Base-by-base conservation (phyloP, 768 basidiomycete species). In the Cystofilobasidium macerans region DNA sequence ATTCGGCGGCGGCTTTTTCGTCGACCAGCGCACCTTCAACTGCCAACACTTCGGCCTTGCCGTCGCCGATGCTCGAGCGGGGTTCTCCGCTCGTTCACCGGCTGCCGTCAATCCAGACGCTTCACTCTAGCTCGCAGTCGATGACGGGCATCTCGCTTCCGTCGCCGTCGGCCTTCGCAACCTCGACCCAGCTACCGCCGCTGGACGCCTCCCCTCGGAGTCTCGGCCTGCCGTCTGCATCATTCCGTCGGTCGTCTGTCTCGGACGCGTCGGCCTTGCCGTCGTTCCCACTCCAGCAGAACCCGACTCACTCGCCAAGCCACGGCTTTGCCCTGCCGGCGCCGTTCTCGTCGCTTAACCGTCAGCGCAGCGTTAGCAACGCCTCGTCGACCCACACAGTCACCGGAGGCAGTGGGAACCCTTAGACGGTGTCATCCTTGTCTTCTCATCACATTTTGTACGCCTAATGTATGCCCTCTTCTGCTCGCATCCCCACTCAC, bases 71-170 rank as follows among this genome's bases (percentile, higher is more conserved):
- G 28, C 51, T 54, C 51, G 51, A 54, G n/a, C 51, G 30, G 14
- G 51, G 16, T 3, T 16, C 30, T 13, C 6, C 8, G 14, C 32
- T 54, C 16, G 51, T 14, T 18, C 28, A 54, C 30, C 51, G 51
- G 18, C 51, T 54, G 28, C 51, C 51, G 51, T 54, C 51, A 4
- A 54, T 54, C 30, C 26, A 28, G 51, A 32, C 51, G 51, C 28
- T 54, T 12, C 51, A 54, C 28, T 18, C 51, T 12, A 32, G 28
- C 4, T 54, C 51, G 13, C 51, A 54, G 30, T 54, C 51, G 18
- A 54, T 54, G 51, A 54, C 51, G 28, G 51, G 51, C 51, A 54
- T 54, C 51, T 54, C 51, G 26, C 51, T 54, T 13, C 51, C 51
- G 22, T 54, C 51, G 14, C 51, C 51, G 26, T 54, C 51, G 30